A percentile compares a stretch with the other conserved stretches of the same genome.
Evolutionary conservation across 2,329 filamentous ascomycete species (phyloP).

Genomic region (Calonectria fujianensis): DNA sequence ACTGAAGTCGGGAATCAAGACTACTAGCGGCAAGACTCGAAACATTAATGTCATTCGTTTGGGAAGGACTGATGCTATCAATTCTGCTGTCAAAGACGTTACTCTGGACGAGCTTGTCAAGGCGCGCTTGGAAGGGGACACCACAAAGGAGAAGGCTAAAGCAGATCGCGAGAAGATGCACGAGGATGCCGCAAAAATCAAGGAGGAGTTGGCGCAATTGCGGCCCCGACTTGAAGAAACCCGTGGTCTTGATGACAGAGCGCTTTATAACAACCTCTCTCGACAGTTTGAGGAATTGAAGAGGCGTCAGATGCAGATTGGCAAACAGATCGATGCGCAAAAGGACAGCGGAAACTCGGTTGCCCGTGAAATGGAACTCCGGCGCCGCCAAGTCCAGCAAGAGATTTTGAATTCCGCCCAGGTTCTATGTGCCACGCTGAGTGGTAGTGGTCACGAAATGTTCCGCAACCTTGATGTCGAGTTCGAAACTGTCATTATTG

Average conservation of each 20-base stretch:
- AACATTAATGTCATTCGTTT: slow-evolving; percentile 92
- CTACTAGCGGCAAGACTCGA: slow-evolving; percentile 80
- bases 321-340: slow-evolving; percentile 88
- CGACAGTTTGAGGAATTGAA: slow-evolving; percentile 87
- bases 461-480: slow-evolving; percentile 96
- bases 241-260: slow-evolving; percentile 72
- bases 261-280: slow-evolving; percentile 74
- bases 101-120: slow-evolving; percentile 95
- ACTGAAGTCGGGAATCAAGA: slow-evolving; percentile 90
- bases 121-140: slow-evolving; percentile 78
- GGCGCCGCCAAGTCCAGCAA: slow-evolving; percentile 89
- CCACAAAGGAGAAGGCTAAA: slow-evolving; percentile 74
- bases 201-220: slow-evolving; percentile 83
- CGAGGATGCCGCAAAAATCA: slow-evolving; percentile 81
- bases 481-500: slow-evolving; percentile 98
- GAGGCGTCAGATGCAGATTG: slow-evolving; percentile 82
- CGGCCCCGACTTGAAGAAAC: slow-evolving; percentile 82
- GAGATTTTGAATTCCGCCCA: slow-evolving; percentile 93
- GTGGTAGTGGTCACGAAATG: slow-evolving; percentile 97
- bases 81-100: slow-evolving; percentile 89
- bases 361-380: slow-evolving; percentile 89
- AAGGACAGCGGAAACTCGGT: slow-evolving; percentile 90
- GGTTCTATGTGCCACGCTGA: slow-evolving; percentile 95
- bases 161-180: slow-evolving; percentile 76
- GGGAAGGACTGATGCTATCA: slow-evolving; percentile 94